Percentiles rank a stretch among this genome's conserved stretches.
phyloP scores from a whole-genome alignment of 169 alveolate species.

The Cryptosporidium meleagridis region DNA sequence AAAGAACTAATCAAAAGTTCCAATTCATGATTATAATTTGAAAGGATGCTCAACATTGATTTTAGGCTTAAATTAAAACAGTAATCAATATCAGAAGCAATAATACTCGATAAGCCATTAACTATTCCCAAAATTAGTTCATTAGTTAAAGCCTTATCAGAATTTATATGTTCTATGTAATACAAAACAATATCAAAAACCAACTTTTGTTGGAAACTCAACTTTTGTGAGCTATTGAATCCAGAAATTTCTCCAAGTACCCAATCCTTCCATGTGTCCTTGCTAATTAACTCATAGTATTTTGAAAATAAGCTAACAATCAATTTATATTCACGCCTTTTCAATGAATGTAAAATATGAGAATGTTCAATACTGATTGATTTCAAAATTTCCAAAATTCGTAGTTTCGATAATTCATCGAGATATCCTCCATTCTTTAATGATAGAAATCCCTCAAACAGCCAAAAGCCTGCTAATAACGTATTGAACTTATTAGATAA shows the following conservation, averaged over 20 bases:
- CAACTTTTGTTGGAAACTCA: constrained; percentile 4
- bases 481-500: neutral
- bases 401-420: neutral
- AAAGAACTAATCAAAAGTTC: neutral
- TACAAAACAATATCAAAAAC: constrained; percentile 12
- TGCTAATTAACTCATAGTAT: neutral
- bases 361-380: neutral
- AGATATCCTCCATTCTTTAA: neutral
- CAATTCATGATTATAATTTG: neutral
- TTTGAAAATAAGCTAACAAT: neutral
- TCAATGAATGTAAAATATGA: neutral
- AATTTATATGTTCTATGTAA: neutral
- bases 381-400: neutral
- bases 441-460: constrained; percentile 12
- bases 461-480: constrained; percentile 20
- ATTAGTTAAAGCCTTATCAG: constrained; percentile 6
- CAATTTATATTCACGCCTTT: neutral
- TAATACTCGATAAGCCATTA: neutral
- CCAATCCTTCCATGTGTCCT: constrained; percentile 23
- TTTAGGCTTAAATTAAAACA: neutral
- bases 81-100: constrained; percentile 14
- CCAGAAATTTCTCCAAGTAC: neutral
- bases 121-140: neutral
- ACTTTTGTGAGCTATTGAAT: neutral
- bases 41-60: neutral